Percentiles rank a stretch among this genome's conserved stretches.
These are phyloP conservation scores for Penicillium psychrosexuale DNA, from an alignment of 2,329 filamentous ascomycete species.

Conservation along the genomic window DNA sequence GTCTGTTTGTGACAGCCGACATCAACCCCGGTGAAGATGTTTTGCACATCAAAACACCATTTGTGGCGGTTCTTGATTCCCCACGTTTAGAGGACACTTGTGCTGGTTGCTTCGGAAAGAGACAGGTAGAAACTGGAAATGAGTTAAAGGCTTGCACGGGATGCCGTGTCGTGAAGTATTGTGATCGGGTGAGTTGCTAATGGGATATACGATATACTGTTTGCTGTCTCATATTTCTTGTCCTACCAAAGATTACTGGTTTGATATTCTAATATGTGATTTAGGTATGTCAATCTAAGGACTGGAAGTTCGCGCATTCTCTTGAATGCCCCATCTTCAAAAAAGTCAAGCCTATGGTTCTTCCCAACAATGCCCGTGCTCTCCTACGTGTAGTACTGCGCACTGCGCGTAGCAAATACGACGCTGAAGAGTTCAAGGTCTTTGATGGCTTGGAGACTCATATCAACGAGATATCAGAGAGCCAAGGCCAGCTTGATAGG, in stretches of 20 bases:
- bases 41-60: conserved; percentile 49
- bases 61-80: conserved; percentile 55
- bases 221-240: background rate
- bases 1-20: conserved; percentile 53
- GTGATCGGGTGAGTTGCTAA: conserved; percentile 51
- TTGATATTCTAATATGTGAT: background rate
- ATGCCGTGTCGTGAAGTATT: conserved; percentile 59
- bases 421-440: conserved; percentile 40
- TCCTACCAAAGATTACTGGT: background rate
- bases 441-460: conserved; percentile 50
- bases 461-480: conserved; percentile 46
- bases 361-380: conserved; percentile 57
- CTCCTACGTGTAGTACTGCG: conserved; percentile 54
- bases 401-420: conserved; percentile 35
- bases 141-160: conserved; percentile 55
- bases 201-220: background rate
- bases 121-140: conserved; percentile 21
- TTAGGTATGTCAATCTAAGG: conserved; percentile 57
- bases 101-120: conserved; percentile 54
- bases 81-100: conserved; percentile 54
- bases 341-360: conserved; percentile 43
- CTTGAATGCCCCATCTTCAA: conserved; percentile 57
- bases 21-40: conserved; percentile 51
- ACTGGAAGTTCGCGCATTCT: conserved; percentile 60
- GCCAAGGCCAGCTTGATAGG: conserved; percentile 46